Conservation (phyloP, 106 monocot species). For the Phalaenopsis equestris region DNA sequence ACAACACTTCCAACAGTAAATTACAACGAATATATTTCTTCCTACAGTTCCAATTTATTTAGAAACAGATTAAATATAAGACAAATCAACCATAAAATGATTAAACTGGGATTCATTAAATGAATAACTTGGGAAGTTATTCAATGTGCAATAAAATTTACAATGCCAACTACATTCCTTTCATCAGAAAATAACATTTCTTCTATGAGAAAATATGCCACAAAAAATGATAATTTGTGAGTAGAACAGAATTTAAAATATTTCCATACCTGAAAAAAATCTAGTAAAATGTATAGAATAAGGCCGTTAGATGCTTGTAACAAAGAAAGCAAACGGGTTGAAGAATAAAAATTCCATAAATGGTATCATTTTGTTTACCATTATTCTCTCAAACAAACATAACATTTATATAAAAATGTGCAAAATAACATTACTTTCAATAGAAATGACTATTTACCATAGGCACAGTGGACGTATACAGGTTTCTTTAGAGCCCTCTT, state of each 20-base stretch:
- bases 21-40: too few relatives aligned
- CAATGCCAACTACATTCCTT: neutral
- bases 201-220: neutral
- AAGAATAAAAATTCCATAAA: neutral
- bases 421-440: conserved; percentile 1
- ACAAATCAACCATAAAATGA: neutral
- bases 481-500: conserved; percentile 66
- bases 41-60: too few relatives aligned
- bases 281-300: neutral
- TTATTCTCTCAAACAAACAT: neutral
- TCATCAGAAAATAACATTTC: neutral
- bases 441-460: conserved; percentile 31
- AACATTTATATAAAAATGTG: neutral
- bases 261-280: neutral
- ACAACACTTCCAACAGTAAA: neutral
- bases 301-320: neutral
- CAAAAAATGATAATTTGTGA: neutral
- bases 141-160: neutral
- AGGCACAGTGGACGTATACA: conserved; percentile 80
- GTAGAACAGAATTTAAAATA: neutral
- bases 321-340: neutral
- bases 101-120: neutral
- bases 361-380: neutral
- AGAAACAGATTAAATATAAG: neutral
- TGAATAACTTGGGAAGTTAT: neutral